Evolutionary conservation across 768 basidiomycete species (phyloP), one percentile per base, ranked within the genome.

Genomic region (Candolleomyces eurysporus): DNA sequence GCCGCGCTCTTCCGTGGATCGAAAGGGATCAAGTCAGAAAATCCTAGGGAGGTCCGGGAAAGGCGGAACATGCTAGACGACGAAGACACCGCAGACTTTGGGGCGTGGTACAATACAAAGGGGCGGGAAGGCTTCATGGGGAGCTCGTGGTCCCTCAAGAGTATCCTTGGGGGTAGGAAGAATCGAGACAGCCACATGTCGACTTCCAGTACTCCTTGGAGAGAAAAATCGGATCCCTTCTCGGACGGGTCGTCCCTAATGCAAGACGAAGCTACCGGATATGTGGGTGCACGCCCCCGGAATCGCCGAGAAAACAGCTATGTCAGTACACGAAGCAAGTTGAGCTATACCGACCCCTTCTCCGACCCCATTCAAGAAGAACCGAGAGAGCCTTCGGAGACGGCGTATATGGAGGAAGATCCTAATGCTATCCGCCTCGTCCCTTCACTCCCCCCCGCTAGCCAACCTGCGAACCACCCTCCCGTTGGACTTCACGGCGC

Each of bases 21-120:
- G 22, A 60, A 68, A 1, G 36, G n/a, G 13, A 17, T 46, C 26
- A 71, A 66, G 45, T 67, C 72, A 50, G 69, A 68, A 43, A 69
- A 63, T 42, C 61, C 67, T 22, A 64, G 69, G 51, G 66, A 70
- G 61, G 58, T 69, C 55, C 64, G 66, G 22, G 66, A 77, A 58
- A 79, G 90, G 32, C 79, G 82, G 32, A 89, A 92, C 68, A 91
- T 92, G 83, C 81, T 92, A 39, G 89, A 85, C 4, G 90, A 93
- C 58, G 91, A 92, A 71, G 91, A 92, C 66, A 77, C 80, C 2
- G 77, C 79, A 9, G 80, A 84, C 16, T 84, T 89, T 64, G 72
- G 73, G 14, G 73, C 73, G 21, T 77, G 76, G 74, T 78, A 76
- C 48, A 71, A 73, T 60, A 63, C 67, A 7, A 67, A 69, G 43